Evolutionary conservation across 1,284 basidiomycete genomes (phyloP), one percentile per base, ranked within the genome.

Genomic region (Rhizoctonia solani): DNA sequence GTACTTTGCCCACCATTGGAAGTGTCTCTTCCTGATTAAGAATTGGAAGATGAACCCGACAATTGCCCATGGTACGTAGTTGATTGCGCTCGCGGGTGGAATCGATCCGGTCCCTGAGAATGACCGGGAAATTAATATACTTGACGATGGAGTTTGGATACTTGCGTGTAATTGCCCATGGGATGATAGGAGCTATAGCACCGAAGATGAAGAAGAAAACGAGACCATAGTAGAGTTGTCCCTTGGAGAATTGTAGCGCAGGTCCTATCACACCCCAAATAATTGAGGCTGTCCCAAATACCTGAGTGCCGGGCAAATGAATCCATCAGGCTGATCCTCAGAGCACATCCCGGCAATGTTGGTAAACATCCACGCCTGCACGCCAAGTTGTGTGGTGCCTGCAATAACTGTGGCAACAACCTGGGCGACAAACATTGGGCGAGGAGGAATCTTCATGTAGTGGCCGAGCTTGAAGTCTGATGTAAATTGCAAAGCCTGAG

Each of bases 1-100:
- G 76, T 86, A 88, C 77, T 88, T 88, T 11, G 83, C 81, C 87
- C 87, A 89, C 84, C 85, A 88, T 0, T 81, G 78, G 77, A 88
- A 88, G 70, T 85, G 81, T 67, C 82, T 79, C 55, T 83, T 78
- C 6, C 87, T 79, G 49, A 88, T 77, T 50, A 84, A 73, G 73
- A 82, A 88, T 73, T 89, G 84, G 72, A 87, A 88, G 69, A 87
- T 78, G 75, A 88, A 88, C 34, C 75, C n/a, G n/a, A n/a, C n/a
- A n/a, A n/a, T n/a, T n/a, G n/a, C n/a, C n/a, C n/a, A n/a, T n/a
- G n/a, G n/a, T 1, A 84, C 75, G 55, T 81, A 82, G 74, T 85
- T 85, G 74, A 85, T 77, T 3, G 83, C 83, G 0, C 77, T 80
- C 11, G 81, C 82, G 0, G 82, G 82, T 1, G 85, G 84, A 19